Evolutionary conservation across 2,329 filamentous ascomycete genomes (phyloP).

Genomic region (Septoria petroselini): DNA sequence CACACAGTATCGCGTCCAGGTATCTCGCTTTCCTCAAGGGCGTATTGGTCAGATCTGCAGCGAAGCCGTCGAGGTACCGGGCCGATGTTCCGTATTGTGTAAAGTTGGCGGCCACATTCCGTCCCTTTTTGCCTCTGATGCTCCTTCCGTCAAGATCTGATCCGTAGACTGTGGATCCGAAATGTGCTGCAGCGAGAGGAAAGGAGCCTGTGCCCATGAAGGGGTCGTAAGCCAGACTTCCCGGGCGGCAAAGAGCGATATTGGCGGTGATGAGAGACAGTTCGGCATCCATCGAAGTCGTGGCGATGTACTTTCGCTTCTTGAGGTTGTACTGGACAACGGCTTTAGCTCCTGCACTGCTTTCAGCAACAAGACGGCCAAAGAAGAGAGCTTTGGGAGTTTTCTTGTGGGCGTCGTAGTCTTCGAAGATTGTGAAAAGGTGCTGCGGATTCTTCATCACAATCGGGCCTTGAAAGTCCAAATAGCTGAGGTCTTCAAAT

Average conservation of each 20-base stretch:
- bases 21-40: slow-evolving; percentile 60
- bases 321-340: slow-evolving; percentile 81
- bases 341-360: slow-evolving; percentile 58
- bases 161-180: slow-evolving; percentile 77
- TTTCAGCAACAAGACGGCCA: slow-evolving; percentile 66
- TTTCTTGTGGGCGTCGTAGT: slow-evolving; percentile 60
- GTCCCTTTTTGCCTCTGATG: slow-evolving; percentile 66
- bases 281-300: slow-evolving; percentile 96
- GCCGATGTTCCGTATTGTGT: slow-evolving; percentile 70
- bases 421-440: slow-evolving; percentile 77
- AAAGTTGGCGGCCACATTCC: slow-evolving; percentile 69
- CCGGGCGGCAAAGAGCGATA: slow-evolving; percentile 75
- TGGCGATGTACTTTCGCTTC: slow-evolving; percentile 88
- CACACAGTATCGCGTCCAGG: slow-evolving; percentile 89
- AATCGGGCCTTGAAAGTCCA: slow-evolving; percentile 75
- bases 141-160: slow-evolving; percentile 92
- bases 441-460: slow-evolving; percentile 69
- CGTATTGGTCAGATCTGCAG: slow-evolving; percentile 82
- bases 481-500: slow-evolving; percentile 77
- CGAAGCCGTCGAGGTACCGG: slow-evolving; percentile 72
- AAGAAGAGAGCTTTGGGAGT: slow-evolving; percentile 65
- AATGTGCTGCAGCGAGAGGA: slow-evolving; percentile 83
- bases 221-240: slow-evolving; percentile 87
- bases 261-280: slow-evolving; percentile 89
- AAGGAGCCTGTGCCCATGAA: slow-evolving; percentile 96